Percentiles rank a stretch among this genome's conserved stretches.
These are phyloP conservation scores for Marasmius sp. DNA, from an alignment of 1,284 basidiomycete species.

Conservation along the genomic window DNA sequence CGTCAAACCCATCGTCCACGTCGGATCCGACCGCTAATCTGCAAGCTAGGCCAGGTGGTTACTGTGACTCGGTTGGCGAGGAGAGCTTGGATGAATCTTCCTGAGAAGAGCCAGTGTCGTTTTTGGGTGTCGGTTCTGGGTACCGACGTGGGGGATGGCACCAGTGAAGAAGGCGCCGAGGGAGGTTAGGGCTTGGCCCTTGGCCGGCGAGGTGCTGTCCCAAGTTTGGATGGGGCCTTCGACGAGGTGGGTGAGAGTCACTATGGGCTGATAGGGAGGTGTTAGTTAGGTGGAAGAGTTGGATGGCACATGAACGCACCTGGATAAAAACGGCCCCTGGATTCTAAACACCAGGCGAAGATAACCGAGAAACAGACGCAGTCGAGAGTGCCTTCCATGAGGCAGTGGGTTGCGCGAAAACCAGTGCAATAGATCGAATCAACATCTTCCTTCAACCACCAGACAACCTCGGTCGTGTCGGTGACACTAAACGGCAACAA, in stretches of 20 bases:
- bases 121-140: constrained; percentile 48
- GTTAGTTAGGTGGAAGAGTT: not conserved
- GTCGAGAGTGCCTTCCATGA: no score
- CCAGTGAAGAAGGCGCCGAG: constrained; percentile 46
- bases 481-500: no score
- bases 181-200: constrained; percentile 65
- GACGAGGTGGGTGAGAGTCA: constrained; percentile 44
- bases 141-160: constrained; percentile 57
- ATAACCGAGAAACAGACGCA: no score
- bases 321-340: constrained; percentile 13
- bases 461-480: no score
- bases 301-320: constrained; percentile 8
- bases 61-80: constrained; percentile 57
- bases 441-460: no score
- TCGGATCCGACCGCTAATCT: constrained; percentile 43
- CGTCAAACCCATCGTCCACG: constrained; percentile 61
- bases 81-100: constrained; percentile 62
- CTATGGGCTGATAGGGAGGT: not conserved
- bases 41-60: constrained; percentile 35
- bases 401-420: no score
- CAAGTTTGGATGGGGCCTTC: constrained; percentile 35
- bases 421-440: no score
- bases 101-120: constrained; percentile 56
- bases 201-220: constrained; percentile 56
- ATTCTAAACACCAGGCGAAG: no score